phyloP scores from a whole-genome alignment of 1,284 basidiomycete genomes.

The Malassezia furfur region DNA sequence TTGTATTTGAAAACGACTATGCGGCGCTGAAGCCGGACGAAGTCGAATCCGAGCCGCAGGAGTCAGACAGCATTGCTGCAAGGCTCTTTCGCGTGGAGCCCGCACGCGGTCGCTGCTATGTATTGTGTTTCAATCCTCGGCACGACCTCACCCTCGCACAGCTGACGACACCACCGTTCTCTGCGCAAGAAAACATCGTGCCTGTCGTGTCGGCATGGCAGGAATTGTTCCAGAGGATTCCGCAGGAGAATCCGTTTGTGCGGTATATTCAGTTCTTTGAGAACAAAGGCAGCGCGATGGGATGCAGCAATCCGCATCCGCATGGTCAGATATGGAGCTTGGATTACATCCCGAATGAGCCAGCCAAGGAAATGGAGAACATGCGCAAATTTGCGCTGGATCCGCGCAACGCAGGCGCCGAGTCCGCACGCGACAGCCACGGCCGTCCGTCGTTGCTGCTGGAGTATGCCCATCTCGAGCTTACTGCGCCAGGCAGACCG shows the following conservation, averaged over 20 bases:
- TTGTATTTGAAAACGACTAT: constrained; percentile 72
- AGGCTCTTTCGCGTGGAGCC: constrained; percentile 62
- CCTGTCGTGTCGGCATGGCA: constrained; percentile 67
- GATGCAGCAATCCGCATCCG: constrained; percentile 88
- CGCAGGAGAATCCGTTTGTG: constrained; percentile 40
- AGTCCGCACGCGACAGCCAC: constrained; percentile 56
- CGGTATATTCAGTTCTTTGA: constrained; percentile 52
- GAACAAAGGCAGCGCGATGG: constrained; percentile 94
- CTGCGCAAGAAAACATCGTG: constrained; percentile 57
- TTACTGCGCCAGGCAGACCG: constrained; percentile 51
- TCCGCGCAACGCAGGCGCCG: constrained; percentile 19
- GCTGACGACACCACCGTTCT: constrained; percentile 52
- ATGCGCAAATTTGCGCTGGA: constrained; percentile 29
- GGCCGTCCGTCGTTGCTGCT: constrained; percentile 68
- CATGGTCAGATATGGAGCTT: constrained; percentile 83
- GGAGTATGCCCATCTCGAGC: constrained; percentile 70
- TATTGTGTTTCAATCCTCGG: constrained; percentile 76
- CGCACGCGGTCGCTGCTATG: constrained; percentile 75
- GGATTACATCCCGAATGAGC: constrained; percentile 42
- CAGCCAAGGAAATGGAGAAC: constrained; percentile 29
- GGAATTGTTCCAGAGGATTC: constrained; percentile 36
- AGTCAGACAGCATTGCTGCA: not conserved
- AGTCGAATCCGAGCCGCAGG: constrained; percentile 16
- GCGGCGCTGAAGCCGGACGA: constrained; percentile 62
- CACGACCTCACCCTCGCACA: constrained; percentile 84